Conservation (phyloP, 345 rosid genomes). For the Euphorbia pulcherrima region DNA sequence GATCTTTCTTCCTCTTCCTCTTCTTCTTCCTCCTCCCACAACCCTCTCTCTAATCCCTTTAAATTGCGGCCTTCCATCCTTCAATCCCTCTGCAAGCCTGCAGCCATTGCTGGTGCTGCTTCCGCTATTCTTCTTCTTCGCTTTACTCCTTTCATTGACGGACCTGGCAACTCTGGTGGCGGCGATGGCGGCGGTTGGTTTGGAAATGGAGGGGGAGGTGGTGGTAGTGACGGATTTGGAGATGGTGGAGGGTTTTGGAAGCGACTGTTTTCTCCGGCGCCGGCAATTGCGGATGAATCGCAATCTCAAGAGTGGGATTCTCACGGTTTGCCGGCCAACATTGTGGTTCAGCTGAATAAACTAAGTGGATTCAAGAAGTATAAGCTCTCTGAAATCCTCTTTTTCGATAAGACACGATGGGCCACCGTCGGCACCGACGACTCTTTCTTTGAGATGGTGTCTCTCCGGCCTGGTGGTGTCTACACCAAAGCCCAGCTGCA, state of each 20-base stretch:
- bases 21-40: conserved; percentile 10
- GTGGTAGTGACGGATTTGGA: conserved; percentile 33
- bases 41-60: conserved; percentile 12
- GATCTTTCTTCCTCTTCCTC: conserved; percentile 14
- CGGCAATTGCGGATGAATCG: conserved; percentile 74
- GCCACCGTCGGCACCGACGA: conserved; percentile 74
- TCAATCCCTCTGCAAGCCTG: conserved; percentile 40
- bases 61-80: conserved; percentile 20
- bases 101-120: conserved; percentile 39
- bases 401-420: conserved; percentile 60
- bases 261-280: conserved; percentile 38
- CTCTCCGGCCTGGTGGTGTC: conserved; percentile 70
- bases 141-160: conserved; percentile 23
- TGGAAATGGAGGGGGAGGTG: conserved; percentile 50
- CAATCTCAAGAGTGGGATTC: conserved; percentile 77
- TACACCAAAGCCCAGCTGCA: conserved; percentile 77
- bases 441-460: conserved; percentile 96
- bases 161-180: conserved; percentile 35
- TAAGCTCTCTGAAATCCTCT: conserved; percentile 73
- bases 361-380: conserved; percentile 84
- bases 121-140: conserved; percentile 54
- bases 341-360: conserved; percentile 68
- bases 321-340: conserved; percentile 87
- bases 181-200: conserved; percentile 29
- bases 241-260: conserved; percentile 54